A percentile compares a stretch with the other conserved stretches of the same genome.
Evolutionary conservation across 139 green algal species (phyloP).

Genomic region (Micractinium sp.): DNA sequence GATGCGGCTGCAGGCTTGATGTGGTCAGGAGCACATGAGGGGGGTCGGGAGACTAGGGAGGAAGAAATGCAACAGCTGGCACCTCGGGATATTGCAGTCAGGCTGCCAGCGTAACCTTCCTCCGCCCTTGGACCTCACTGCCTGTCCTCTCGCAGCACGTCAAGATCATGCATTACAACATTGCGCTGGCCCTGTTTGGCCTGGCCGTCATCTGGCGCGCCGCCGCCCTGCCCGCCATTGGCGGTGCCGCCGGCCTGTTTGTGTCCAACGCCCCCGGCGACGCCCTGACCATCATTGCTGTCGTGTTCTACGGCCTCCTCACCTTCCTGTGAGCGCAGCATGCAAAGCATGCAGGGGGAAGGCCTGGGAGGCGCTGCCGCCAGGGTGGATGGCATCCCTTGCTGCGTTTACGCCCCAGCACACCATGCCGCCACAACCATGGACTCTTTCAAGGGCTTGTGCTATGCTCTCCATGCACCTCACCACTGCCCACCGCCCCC

Average conservation of each 20-base stretch:
- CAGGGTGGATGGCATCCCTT: background rate
- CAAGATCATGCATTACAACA: constrained; percentile 29
- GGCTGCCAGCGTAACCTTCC: background rate
- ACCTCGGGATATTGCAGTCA: too few species aligned
- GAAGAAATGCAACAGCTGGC: too few species aligned
- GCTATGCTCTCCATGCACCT: background rate
- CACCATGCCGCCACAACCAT: too few species aligned
- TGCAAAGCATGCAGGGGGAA: background rate
- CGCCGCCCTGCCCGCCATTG: background rate
- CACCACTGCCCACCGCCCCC: too few species aligned
- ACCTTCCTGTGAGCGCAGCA: background rate
- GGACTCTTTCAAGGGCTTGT: too few species aligned
- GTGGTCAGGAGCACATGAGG: too few species aligned
- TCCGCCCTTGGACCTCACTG: background rate
- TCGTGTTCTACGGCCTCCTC: background rate
- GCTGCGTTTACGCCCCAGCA: too few species aligned
- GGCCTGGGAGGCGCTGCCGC: too few species aligned
- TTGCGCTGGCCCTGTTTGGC: background rate
- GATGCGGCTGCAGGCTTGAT: too few species aligned
- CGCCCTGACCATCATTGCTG: constrained; percentile 13
- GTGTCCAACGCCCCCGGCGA: background rate
- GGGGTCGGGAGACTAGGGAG: too few species aligned
- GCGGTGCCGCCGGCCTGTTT: constrained; percentile 7
- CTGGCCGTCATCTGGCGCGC: constrained; percentile 28
- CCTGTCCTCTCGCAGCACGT: constrained; percentile 12